These are phyloP conservation scores for Eimeria praecox DNA, from an alignment of 169 alveolate genomes.

Conservation along the genomic window DNA sequence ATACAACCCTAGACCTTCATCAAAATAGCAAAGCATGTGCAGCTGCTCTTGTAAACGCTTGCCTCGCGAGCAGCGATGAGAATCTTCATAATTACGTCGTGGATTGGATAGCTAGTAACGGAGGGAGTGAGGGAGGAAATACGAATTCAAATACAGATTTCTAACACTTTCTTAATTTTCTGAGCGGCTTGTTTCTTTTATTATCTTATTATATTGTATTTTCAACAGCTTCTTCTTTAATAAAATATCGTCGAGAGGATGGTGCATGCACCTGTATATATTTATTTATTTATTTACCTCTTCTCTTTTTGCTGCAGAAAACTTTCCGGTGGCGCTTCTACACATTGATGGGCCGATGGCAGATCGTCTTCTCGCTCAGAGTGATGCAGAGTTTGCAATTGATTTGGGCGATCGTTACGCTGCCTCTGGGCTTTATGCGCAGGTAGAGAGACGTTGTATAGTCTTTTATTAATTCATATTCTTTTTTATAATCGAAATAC, in stretches of 20 bases:
- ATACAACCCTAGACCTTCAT: neutral
- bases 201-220: neutral
- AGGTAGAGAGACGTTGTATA: neutral
- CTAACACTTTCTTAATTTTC: neutral
- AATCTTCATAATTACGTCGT: neutral
- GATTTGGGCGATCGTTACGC: slow-evolving; percentile 37
- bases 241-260: too few species aligned
- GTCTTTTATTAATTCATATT: too few species aligned
- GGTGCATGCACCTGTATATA: neutral
- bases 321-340: neutral
- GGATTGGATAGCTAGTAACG: slow-evolving; percentile 46
- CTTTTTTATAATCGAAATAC: too few species aligned
- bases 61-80: slow-evolving; percentile 50
- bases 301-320: neutral
- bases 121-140: slow-evolving; percentile 40
- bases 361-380: slow-evolving; percentile 24
- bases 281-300: neutral
- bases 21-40: slow-evolving; percentile 59
- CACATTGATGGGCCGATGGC: slow-evolving; percentile 52
- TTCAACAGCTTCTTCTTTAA: neutral
- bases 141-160: neutral
- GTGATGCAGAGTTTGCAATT: neutral
- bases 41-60: slow-evolving; percentile 42
- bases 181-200: neutral
- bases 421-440: slow-evolving; percentile 36